These are phyloP conservation scores for Chiua virens DNA, from an alignment of 768 basidiomycete genomes.

Conservation along the genomic window DNA sequence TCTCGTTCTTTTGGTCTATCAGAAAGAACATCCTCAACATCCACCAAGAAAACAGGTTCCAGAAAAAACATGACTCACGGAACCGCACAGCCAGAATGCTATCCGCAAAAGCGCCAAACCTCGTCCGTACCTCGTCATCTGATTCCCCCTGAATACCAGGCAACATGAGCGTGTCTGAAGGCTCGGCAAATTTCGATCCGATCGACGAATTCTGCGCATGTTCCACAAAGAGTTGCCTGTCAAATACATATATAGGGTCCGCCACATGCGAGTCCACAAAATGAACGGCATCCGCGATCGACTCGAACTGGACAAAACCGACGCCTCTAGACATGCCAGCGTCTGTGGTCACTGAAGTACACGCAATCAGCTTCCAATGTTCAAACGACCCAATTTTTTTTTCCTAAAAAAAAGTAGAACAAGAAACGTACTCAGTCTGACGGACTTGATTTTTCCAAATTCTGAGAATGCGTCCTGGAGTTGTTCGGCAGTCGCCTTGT, in stretches of 20 bases:
- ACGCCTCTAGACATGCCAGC: conserved; percentile 44
- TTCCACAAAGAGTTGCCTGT: conserved; percentile 44
- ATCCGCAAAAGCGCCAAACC: conserved; percentile 23
- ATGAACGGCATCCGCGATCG: conserved; percentile 35
- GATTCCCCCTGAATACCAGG: conserved; percentile 20
- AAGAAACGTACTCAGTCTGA: conserved; percentile 42
- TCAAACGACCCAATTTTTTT: background rate
- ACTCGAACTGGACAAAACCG: conserved; percentile 45
- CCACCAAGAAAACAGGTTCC: background rate
- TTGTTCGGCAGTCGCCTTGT: conserved; percentile 39
- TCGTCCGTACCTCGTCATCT: conserved; percentile 25
- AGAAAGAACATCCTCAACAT: conserved; percentile 9
- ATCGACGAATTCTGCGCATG: conserved; percentile 29
- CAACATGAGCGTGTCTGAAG: conserved; percentile 34
- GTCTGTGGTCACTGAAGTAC: conserved; percentile 17
- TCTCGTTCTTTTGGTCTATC: conserved; percentile 34
- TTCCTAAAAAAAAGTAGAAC: background rate
- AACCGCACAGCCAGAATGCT: conserved; percentile 31
- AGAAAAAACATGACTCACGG: conserved; percentile 13
- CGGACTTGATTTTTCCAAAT: conserved; percentile 41
- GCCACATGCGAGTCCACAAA: conserved; percentile 36
- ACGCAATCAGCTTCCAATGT: background rate
- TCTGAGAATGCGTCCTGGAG: conserved; percentile 41
- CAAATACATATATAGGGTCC: conserved; percentile 50
- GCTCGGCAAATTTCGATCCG: conserved; percentile 6